These are phyloP conservation scores for Fusarium nanum DNA, from an alignment of 2,329 filamentous ascomycete genomes.

Conservation along the genomic window DNA sequence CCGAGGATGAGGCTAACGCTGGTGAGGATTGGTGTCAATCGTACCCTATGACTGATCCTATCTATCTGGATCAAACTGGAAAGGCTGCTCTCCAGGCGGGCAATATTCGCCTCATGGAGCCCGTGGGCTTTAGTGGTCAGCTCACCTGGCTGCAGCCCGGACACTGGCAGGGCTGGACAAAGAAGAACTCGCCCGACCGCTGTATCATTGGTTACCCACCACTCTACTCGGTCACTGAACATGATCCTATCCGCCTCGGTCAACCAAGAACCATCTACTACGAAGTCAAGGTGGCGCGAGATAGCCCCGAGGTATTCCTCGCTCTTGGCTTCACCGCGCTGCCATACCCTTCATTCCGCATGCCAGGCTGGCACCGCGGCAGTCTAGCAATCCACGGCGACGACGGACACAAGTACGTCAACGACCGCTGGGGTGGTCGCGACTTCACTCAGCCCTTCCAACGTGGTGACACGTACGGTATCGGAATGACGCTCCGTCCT, in stretches of 20 bases:
- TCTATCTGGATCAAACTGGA: conserved; percentile 60
- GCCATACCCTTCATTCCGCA: conserved; percentile 80
- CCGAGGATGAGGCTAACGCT: conserved; percentile 69
- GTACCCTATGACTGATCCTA: conserved; percentile 68
- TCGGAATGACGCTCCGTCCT: conserved; percentile 74
- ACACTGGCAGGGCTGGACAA: conserved; percentile 61
- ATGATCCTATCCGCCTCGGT: conserved; percentile 63
- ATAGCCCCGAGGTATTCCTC: conserved; percentile 62
- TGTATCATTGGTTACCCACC: conserved; percentile 76
- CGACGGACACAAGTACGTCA: conserved; percentile 80
- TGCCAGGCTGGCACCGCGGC: conserved; percentile 84
- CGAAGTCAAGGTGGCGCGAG: conserved; percentile 69
- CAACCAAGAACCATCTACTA: conserved; percentile 73
- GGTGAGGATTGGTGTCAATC: conserved; percentile 74
- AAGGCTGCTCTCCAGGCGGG: conserved; percentile 61
- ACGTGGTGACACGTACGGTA: conserved; percentile 74
- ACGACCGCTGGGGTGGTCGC: conserved; percentile 78
- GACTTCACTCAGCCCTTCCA: conserved; percentile 73
- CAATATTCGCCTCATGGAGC: conserved; percentile 66
- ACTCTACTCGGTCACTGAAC: conserved; percentile 71
- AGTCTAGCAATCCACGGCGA: conserved; percentile 82
- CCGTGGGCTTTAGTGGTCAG: conserved; percentile 60
- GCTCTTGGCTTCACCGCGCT: conserved; percentile 78
- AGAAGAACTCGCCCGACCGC: conserved; percentile 64
- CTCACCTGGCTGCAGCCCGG: conserved; percentile 61